Conservation (phyloP, 352 stramenopile genomes). For the Globisporangium okanoganense region DNA sequence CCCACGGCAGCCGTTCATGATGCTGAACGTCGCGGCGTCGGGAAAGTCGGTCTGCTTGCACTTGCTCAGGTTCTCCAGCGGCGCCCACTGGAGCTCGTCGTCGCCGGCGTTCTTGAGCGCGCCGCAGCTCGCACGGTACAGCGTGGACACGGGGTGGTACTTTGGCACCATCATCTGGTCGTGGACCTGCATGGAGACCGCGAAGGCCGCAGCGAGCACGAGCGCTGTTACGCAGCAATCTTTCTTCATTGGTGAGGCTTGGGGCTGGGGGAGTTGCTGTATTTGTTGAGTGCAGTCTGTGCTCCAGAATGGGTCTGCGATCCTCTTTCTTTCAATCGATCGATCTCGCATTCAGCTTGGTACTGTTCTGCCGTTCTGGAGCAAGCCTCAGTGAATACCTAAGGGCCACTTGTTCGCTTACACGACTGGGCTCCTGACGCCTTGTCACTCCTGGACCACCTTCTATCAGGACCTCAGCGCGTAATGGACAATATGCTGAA, state of each 20-base stretch:
- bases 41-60: slow-evolving; percentile 44
- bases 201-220: slow-evolving; percentile 29
- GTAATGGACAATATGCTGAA: neutral
- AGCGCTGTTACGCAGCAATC: slow-evolving; percentile 35
- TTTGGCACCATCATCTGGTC: slow-evolving; percentile 6
- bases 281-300: too few relatives aligned
- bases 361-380: too few relatives aligned
- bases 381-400: too few relatives aligned
- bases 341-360: too few relatives aligned
- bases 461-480: neutral
- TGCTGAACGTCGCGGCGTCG: slow-evolving; percentile 38
- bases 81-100: slow-evolving; percentile 44
- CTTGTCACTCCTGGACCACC: neutral
- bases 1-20: slow-evolving; percentile 58
- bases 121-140: neutral
- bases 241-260: slow-evolving; percentile 17
- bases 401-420: neutral
- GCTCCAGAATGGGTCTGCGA: neutral
- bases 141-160: slow-evolving; percentile 2
- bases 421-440: neutral
- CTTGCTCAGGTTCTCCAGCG: slow-evolving; percentile 50
- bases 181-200: slow-evolving; percentile 34
- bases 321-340: neutral
- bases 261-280: neutral
- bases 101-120: slow-evolving; percentile 24